Evolutionary conservation across 306 rosid species (phyloP).

Genomic region (Delonix regia): DNA sequence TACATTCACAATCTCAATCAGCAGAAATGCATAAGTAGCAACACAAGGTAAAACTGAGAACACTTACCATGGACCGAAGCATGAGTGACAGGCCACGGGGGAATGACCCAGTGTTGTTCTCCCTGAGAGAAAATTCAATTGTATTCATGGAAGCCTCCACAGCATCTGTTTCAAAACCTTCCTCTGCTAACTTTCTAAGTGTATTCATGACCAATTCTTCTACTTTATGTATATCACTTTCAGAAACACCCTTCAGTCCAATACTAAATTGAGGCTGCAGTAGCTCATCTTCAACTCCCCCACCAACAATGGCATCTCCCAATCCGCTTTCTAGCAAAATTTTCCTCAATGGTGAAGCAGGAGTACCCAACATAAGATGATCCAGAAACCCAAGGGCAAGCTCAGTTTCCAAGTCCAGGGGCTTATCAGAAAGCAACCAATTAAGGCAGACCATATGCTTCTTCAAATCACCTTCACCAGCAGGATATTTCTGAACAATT

Average conservation of each 20-base stretch:
- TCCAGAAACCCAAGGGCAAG: constrained; percentile 81
- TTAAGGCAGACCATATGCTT: constrained; percentile 88
- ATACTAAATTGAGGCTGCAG: constrained; percentile 96
- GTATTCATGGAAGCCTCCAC: constrained; percentile 99
- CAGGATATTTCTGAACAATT: constrained; percentile 89
- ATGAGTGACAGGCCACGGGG: constrained; percentile 96
- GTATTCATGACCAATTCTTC: constrained; percentile 75
- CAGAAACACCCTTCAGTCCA: constrained; percentile 92
- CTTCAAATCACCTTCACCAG: constrained; percentile 86
- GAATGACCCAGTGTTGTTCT: constrained; percentile 94
- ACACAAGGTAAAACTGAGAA: constrained; percentile 22
- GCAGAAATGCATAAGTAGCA: constrained; percentile 7
- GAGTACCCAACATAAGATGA: constrained; percentile 98
- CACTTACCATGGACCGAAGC: constrained; percentile 92
- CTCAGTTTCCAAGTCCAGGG: constrained; percentile 81
- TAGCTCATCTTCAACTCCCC: constrained; percentile 97
- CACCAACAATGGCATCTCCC: constrained; percentile 98
- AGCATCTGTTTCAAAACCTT: constrained; percentile 87
- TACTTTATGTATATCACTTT: constrained; percentile 78
- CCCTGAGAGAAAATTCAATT: constrained; percentile 95
- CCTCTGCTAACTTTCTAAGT: constrained; percentile 71
- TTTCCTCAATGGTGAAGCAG: constrained; percentile 96
- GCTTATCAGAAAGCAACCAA: constrained; percentile 95
- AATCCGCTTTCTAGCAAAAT: constrained; percentile 90
- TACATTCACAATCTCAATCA: constrained; percentile 26